A percentile compares a stretch with the other conserved stretches of the same genome.
Conservation (phyloP, 345 rosid species). For the Raphanus raphanistrum region DNA sequence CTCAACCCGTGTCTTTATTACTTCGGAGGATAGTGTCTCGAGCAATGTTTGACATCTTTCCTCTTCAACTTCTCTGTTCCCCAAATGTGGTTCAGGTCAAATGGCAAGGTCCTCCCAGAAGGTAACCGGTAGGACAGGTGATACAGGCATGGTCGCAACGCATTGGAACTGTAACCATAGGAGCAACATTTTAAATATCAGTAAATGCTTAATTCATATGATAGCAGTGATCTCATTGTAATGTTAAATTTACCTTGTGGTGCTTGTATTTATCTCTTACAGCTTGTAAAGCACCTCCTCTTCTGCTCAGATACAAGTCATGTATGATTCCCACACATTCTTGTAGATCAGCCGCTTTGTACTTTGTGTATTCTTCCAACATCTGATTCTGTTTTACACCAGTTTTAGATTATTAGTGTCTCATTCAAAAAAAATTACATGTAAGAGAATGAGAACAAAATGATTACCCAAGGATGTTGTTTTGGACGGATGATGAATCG, state of each 20-base stretch:
- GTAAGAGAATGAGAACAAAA: background rate
- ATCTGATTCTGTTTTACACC: slow-evolving; percentile 41
- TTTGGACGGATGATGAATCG: slow-evolving; percentile 59
- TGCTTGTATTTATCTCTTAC: slow-evolving; percentile 78
- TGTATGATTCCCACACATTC: slow-evolving; percentile 25
- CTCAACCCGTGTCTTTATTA: background rate
- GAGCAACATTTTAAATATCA: slow-evolving; percentile 6
- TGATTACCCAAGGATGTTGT: slow-evolving; percentile 75
- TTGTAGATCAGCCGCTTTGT: slow-evolving; percentile 51
- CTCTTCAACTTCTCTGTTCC: background rate
- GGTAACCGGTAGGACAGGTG: slow-evolving; percentile 52
- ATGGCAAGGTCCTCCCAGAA: slow-evolving; percentile 50
- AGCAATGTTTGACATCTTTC: background rate
- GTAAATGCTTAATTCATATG: background rate
- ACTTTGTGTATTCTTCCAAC: slow-evolving; percentile 51
- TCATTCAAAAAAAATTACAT: background rate
- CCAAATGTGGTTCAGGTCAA: background rate
- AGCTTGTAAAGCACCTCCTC: slow-evolving; percentile 50
- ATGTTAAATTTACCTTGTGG: slow-evolving; percentile 51
- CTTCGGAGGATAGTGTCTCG: background rate
- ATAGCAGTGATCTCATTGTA: background rate
- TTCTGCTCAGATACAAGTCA: slow-evolving; percentile 38
- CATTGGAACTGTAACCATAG: slow-evolving; percentile 57
- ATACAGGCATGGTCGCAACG: slow-evolving; percentile 58
- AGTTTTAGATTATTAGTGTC: background rate